phyloP scores from a whole-genome alignment of 805 yeast genomes.

The Saturnispora sekii region DNA sequence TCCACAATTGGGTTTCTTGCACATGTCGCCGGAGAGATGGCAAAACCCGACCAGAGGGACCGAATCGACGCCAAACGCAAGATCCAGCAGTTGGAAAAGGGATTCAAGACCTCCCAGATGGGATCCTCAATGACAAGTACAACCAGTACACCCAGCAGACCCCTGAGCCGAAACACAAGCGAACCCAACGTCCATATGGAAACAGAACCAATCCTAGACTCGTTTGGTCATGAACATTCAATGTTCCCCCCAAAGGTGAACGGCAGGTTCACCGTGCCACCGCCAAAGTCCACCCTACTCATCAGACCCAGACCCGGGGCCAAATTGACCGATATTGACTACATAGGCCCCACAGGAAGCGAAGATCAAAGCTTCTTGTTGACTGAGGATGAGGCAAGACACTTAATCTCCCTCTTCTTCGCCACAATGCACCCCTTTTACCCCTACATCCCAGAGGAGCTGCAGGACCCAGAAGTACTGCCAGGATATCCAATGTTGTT shows the following conservation, averaged over 20 bases:
- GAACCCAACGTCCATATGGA: background rate
- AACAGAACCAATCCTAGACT: conserved; percentile 16
- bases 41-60: conserved; percentile 58
- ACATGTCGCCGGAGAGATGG: conserved; percentile 69
- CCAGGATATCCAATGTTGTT: conserved; percentile 74
- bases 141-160: too few species aligned
- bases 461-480: conserved; percentile 55
- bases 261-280: conserved; percentile 33
- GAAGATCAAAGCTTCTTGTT: conserved; percentile 29
- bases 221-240: conserved; percentile 23
- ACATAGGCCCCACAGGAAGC: conserved; percentile 37
- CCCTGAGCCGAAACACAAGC: background rate
- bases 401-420: conserved; percentile 53
- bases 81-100: conserved; percentile 36
- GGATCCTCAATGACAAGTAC: background rate
- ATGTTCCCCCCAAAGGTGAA: conserved; percentile 16
- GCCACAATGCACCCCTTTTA: conserved; percentile 80
- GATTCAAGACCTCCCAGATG: conserved; percentile 8
- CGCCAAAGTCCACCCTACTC: conserved; percentile 30
- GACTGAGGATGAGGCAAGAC: conserved; percentile 51
- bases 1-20: conserved; percentile 64
- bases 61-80: conserved; percentile 42
- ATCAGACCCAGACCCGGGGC: conserved; percentile 40
- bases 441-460: conserved; percentile 72
- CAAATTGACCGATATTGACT: conserved; percentile 49